Conservation (phyloP, 805 yeast species). For the Wickerhamiella australiensis region DNA sequence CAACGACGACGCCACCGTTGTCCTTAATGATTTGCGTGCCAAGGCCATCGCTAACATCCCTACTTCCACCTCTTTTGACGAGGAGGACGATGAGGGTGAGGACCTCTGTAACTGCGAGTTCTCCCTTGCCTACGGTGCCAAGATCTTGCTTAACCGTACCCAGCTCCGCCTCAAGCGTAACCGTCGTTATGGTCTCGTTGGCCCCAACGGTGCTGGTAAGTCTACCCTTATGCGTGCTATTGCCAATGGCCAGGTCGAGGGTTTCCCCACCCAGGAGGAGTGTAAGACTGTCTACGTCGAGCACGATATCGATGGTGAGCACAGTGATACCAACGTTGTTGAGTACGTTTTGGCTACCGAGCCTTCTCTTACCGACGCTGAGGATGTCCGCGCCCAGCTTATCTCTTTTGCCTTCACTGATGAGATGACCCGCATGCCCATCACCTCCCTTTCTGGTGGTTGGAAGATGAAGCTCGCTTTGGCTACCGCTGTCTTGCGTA, state of each 20-base stretch:
- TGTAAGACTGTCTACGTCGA: slow-evolving; percentile 99
- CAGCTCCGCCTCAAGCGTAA: slow-evolving; percentile 91
- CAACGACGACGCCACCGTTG: slow-evolving; percentile 78
- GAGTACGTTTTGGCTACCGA: slow-evolving; percentile 84
- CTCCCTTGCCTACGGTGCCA: slow-evolving; percentile 99
- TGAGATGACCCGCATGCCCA: slow-evolving; percentile 88
- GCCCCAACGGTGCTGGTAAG: slow-evolving; percentile 99
- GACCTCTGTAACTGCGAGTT: slow-evolving; percentile 99
- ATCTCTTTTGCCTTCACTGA: slow-evolving; percentile 86
- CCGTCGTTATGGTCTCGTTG: slow-evolving; percentile 97
- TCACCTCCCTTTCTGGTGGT: slow-evolving; percentile 97
- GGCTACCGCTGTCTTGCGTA: slow-evolving; percentile 97
- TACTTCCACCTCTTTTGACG: slow-evolving; percentile 75
- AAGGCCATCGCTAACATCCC: slow-evolving; percentile 97
- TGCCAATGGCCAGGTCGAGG: slow-evolving; percentile 98
- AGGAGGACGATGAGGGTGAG: slow-evolving; percentile 97
- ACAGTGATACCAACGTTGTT: slow-evolving; percentile 87
- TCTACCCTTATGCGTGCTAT: slow-evolving; percentile 96
- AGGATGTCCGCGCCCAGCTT: slow-evolving; percentile 65
- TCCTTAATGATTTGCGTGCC: slow-evolving; percentile 90
- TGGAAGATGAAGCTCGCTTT: slow-evolving; percentile 99
- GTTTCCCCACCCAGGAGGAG: slow-evolving; percentile 99
- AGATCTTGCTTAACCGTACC: slow-evolving; percentile 98
- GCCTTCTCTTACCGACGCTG: slow-evolving; percentile 30
- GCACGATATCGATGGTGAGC: slow-evolving; percentile 98